Evolutionary conservation across 1,139 yeast genomes (phyloP).

Genomic region (Diutina pseudorugosa): DNA sequence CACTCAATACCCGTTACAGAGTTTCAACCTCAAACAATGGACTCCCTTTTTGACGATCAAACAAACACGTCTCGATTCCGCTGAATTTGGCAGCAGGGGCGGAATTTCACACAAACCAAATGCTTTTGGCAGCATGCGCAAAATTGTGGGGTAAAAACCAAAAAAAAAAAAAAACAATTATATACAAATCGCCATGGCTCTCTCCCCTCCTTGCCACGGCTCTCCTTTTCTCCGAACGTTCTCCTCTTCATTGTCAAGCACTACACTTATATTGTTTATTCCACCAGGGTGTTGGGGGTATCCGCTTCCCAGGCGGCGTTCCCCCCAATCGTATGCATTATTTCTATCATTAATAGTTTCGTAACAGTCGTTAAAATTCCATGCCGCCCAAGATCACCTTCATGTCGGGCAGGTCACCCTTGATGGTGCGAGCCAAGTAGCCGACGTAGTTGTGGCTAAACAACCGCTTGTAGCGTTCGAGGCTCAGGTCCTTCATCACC

Average conservation of each 20-base stretch:
- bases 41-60: too few relatives aligned
- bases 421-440: not conserved
- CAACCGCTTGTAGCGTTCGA: constrained; percentile 4
- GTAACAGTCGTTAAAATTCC: not conserved
- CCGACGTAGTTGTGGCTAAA: constrained; percentile 4
- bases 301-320: not conserved
- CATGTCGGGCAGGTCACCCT: not conserved
- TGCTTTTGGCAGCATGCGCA: not conserved
- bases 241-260: too few relatives aligned
- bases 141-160: not conserved
- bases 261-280: too few relatives aligned
- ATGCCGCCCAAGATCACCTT: constrained; percentile 2
- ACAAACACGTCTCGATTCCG: too few relatives aligned
- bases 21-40: not conserved
- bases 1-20: too few relatives aligned
- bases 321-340: not conserved
- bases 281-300: not conserved
- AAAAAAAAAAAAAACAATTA: too few relatives aligned
- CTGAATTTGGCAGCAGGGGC: not conserved
- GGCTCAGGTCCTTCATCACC: constrained; percentile 5
- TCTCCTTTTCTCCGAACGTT: too few relatives aligned
- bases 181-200: too few relatives aligned
- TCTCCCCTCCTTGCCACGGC: too few relatives aligned
- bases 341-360: not conserved
- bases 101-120: not conserved